Conservation (phyloP, 139 green algal genomes). For the Chlorella sp. region DNA sequence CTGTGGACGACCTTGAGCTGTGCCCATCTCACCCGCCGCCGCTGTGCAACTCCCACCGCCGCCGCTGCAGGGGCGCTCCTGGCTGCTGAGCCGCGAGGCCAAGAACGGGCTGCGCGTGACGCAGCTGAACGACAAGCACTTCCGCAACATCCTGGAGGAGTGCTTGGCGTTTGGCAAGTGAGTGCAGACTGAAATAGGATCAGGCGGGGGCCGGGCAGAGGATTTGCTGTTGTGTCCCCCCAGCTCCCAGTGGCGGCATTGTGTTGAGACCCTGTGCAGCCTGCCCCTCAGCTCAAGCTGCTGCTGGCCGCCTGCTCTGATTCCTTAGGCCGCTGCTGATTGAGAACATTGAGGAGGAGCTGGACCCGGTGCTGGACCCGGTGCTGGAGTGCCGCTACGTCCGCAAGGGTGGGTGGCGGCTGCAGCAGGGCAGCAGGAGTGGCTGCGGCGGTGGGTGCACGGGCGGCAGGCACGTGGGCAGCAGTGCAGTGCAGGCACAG, state of each 20-base stretch:
- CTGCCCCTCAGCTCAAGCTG: too few relatives aligned
- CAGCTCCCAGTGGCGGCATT: background rate
- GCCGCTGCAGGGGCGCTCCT: conserved; percentile 66
- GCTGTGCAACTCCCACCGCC: background rate
- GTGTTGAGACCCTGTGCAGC: too few relatives aligned
- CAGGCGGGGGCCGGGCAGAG: too few relatives aligned
- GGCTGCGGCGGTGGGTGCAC: too few relatives aligned
- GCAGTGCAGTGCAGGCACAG: too few relatives aligned
- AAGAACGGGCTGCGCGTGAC: conserved; percentile 69
- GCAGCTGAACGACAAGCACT: conserved; percentile 87
- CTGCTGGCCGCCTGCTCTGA: too few relatives aligned
- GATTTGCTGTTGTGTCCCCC: background rate
- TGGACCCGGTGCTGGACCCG: conserved; percentile 93
- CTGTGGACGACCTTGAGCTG: too few relatives aligned
- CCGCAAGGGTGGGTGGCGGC: too few relatives aligned
- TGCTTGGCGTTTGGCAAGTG: conserved; percentile 87
- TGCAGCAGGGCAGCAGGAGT: too few relatives aligned
- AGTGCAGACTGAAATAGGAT: too few relatives aligned
- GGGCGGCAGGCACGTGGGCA: too few relatives aligned
- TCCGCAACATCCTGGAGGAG: conserved; percentile 93
- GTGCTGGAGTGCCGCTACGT: conserved; percentile 89
- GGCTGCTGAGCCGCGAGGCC: conserved; percentile 90
- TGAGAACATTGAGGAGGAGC: conserved; percentile 96
- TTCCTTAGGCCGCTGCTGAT: conserved; percentile 82
- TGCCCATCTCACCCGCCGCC: too few relatives aligned